Conservation (phyloP, 129 eudicot genomes). For the Ambrosia artemisiifolia region DNA sequence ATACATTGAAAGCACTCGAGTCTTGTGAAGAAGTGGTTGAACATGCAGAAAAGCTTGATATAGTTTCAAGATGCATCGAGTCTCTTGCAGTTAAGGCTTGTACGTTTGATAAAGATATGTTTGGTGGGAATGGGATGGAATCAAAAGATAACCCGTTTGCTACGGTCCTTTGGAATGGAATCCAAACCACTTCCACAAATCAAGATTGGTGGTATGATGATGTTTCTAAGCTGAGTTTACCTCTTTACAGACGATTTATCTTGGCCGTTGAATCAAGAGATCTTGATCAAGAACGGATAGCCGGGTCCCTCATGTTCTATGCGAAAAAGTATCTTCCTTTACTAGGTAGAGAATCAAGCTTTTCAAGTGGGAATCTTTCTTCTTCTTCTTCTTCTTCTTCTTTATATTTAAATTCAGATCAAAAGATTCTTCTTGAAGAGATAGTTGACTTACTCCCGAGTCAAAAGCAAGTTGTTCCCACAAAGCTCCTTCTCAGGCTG, state of each 20-base stretch:
- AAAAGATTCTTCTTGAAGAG: conserved; percentile 58
- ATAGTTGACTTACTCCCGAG: conserved; percentile 53
- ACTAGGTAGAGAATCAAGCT: conserved; percentile 43
- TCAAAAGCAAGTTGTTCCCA: conserved; percentile 50
- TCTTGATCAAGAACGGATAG: conserved; percentile 51
- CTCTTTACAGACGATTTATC: conserved; percentile 55
- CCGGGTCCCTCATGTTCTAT: conserved; percentile 62
- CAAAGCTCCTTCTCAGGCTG: conserved; percentile 53
- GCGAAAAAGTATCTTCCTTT: conserved; percentile 61
- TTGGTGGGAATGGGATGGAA: conserved; percentile 43
- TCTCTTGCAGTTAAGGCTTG: conserved; percentile 61
- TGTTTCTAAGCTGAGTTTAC: conserved; percentile 48
- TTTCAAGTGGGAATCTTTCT: conserved; percentile 34
- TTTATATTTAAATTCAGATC: conserved; percentile 48
- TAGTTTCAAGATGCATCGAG: conserved; percentile 57
- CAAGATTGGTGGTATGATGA: conserved; percentile 89
- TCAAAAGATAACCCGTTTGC: conserved; percentile 38
- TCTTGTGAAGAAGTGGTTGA: conserved; percentile 50
- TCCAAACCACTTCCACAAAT: conserved; percentile 31
- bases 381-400: conserved; percentile 33
- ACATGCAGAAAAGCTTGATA: conserved; percentile 51
- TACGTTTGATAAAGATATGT: conserved; percentile 42
- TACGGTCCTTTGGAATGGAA: conserved; percentile 53
- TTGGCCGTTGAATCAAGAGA: conserved; percentile 45
- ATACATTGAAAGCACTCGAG: conserved; percentile 56